These are phyloP conservation scores for Phytophthora cajani DNA, from an alignment of 352 stramenopile species.

Conservation along the genomic window DNA sequence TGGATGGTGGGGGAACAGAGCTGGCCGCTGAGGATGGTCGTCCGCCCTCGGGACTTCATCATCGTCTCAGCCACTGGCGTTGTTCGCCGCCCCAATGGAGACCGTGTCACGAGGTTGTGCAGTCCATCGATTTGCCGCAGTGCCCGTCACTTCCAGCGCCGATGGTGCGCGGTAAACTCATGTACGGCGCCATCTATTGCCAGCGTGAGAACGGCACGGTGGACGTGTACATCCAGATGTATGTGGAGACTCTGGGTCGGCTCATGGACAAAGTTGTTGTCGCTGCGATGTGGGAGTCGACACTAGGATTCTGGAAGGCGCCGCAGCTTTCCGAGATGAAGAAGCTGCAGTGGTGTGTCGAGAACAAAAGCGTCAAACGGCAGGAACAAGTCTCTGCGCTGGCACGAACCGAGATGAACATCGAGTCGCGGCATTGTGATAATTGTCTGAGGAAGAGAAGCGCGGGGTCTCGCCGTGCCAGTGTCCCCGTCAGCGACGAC, in stretches of 20 bases:
- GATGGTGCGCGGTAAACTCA: conserved; percentile 27
- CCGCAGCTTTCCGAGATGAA: conserved; percentile 22
- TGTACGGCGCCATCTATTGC: conserved; percentile 30
- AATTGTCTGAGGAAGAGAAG: background rate
- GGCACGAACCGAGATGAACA: background rate
- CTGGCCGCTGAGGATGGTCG: conserved; percentile 26
- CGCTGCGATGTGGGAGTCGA: conserved; percentile 20
- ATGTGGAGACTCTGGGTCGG: conserved; percentile 21
- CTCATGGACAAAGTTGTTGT: conserved; percentile 20
- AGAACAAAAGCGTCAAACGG: background rate
- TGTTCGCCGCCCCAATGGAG: conserved; percentile 29
- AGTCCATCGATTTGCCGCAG: conserved; percentile 46
- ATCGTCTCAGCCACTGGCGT: conserved; percentile 53
- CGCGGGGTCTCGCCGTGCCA: background rate
- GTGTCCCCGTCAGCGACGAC: background rate
- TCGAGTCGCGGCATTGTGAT: background rate
- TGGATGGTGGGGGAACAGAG: conserved; percentile 23
- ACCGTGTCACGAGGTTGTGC: conserved; percentile 49
- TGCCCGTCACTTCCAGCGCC: conserved; percentile 13
- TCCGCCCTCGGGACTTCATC: conserved; percentile 59
- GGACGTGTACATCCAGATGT: conserved; percentile 31
- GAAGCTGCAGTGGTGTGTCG: conserved; percentile 34
- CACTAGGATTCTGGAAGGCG: conserved; percentile 26
- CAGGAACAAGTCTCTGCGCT: background rate
- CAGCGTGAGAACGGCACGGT: conserved; percentile 22